Evolutionary conservation across 108 stramenopile genomes (phyloP), one percentile per base, ranked within the genome.

Genomic region (Skeletonema tropicum): DNA sequence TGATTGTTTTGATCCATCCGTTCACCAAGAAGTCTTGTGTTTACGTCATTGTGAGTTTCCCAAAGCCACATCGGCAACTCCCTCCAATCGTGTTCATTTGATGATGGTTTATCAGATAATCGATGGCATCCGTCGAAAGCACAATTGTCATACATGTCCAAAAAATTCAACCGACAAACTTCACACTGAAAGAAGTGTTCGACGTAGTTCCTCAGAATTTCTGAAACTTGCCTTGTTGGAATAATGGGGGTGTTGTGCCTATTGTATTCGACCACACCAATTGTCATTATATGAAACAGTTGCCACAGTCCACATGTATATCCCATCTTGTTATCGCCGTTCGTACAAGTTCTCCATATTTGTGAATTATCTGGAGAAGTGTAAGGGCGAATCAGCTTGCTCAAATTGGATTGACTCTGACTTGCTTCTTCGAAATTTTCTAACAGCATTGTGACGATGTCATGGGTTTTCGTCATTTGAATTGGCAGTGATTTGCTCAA

Each of bases 301-400:
- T 91, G 73, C 95, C 95, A 96, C 10, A 96, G 49, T 30, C 95
- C 95, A 74, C 95, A 96, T 0, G 95, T 94, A 63, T 94, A 94
- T 23, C 92, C 92, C 72, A 68, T 75, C 25, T 70, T 52, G 19
- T 82, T 77, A 31, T 82, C 71, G 6, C 74, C 80, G 36, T 79
- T 61, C 19, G 81, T 82, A 41, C 81, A 82, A 15, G 81, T 82
- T 21, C 61, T 48, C 80, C 80, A 81, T 15, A 10, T 32, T 49
- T 52, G 41, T 41, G 38, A 30, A 32, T 36, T 30, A 15, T 72
- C 79, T 26, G 38, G 31, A 38, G 29, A 30, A 29, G 46, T 0
- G 23, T 71, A 63, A 3, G 33, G 59, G 15, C 42, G 42, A n/a
- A 87, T 64, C 39, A 91, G 62, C 31, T 61, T 60, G 25, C 75